These are phyloP conservation scores for Microdochium trichocladiopsis DNA, from an alignment of 2,329 filamentous ascomycete genomes.

Conservation along the genomic window DNA sequence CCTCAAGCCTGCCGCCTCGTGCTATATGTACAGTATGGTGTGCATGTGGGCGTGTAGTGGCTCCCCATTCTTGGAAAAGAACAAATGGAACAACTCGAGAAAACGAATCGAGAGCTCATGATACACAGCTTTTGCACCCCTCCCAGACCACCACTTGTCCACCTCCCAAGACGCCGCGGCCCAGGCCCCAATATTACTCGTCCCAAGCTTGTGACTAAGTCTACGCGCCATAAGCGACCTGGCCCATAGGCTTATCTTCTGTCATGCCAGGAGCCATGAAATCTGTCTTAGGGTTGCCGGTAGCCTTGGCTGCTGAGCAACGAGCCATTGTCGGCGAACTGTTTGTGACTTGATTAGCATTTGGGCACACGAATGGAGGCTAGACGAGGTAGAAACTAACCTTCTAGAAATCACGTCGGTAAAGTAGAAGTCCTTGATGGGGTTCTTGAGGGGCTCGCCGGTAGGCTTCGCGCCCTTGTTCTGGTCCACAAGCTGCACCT, in stretches of 20 bases:
- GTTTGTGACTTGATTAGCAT: constrained; percentile 5
- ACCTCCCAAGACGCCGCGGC: background rate
- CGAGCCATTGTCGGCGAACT: constrained; percentile 98
- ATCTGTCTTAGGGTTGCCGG: constrained; percentile 70
- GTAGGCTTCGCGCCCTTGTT: constrained; percentile 81
- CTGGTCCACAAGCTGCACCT: constrained; percentile 90
- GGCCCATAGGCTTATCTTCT: constrained; percentile 54
- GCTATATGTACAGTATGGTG: background rate
- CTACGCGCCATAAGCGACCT: constrained; percentile 52
- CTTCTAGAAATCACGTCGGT: constrained; percentile 95
- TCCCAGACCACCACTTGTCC: background rate
- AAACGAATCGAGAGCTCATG: background rate
- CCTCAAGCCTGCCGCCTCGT: background rate
- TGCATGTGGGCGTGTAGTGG: background rate
- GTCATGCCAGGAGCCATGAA: constrained; percentile 68
- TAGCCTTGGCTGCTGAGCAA: constrained; percentile 87
- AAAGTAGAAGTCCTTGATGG: constrained; percentile 96
- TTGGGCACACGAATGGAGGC: constrained; percentile 4
- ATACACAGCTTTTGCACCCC: background rate
- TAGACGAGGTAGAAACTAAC: constrained; percentile 42
- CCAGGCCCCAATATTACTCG: too few relatives aligned
- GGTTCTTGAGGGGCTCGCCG: constrained; percentile 70
- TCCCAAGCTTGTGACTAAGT: background rate
- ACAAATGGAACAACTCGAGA: background rate
- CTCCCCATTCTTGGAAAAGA: background rate